A percentile compares a stretch with the other conserved stretches of the same genome.
Evolutionary conservation across 2,329 filamentous ascomycete genomes (phyloP).

Genomic region (Herpotrichia juniperi): DNA sequence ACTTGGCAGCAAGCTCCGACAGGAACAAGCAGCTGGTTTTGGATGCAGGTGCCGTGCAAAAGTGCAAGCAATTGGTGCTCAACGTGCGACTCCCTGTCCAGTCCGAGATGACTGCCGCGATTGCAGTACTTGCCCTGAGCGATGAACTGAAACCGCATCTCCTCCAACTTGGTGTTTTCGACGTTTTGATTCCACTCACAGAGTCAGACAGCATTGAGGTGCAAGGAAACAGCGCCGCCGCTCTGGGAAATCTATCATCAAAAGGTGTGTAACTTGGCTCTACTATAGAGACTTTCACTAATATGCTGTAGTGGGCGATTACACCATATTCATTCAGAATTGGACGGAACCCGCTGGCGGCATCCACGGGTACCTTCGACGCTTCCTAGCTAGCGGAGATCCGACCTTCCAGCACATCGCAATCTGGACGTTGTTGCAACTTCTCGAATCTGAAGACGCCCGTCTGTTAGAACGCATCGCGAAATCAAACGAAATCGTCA

Average conservation of each 20-base stretch:
- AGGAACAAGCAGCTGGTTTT: slow-evolving; percentile 97
- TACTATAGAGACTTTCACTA: slow-evolving; percentile 26
- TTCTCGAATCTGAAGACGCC: slow-evolving; percentile 93
- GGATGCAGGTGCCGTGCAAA: slow-evolving; percentile 94
- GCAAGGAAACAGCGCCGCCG: slow-evolving; percentile 96
- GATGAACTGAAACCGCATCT: slow-evolving; percentile 94
- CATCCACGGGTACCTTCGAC: slow-evolving; percentile 91
- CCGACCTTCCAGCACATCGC: slow-evolving; percentile 99
- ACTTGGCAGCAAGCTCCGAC: slow-evolving; percentile 94
- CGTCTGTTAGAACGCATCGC: slow-evolving; percentile 86
- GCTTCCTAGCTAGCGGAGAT: slow-evolving; percentile 92
- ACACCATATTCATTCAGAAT: slow-evolving; percentile 92
- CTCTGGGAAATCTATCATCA: slow-evolving; percentile 91
- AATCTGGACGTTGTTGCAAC: slow-evolving; percentile 94
- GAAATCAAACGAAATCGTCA: slow-evolving; percentile 87
- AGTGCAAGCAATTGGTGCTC: slow-evolving; percentile 95
- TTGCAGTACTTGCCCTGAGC: slow-evolving; percentile 92
- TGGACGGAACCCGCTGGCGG: slow-evolving; percentile 93
- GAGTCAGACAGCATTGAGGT: slow-evolving; percentile 97
- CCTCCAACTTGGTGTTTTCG: slow-evolving; percentile 90
- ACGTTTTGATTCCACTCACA: slow-evolving; percentile 92
- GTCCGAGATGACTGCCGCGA: slow-evolving; percentile 99
- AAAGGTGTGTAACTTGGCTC: slow-evolving; percentile 70
- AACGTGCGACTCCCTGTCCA: slow-evolving; percentile 94
- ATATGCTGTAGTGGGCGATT: slow-evolving; percentile 78